Evolutionary conservation across 2,329 filamentous ascomycete species (phyloP).

Genomic region (Phaeosphaeriaceae sp.): DNA sequence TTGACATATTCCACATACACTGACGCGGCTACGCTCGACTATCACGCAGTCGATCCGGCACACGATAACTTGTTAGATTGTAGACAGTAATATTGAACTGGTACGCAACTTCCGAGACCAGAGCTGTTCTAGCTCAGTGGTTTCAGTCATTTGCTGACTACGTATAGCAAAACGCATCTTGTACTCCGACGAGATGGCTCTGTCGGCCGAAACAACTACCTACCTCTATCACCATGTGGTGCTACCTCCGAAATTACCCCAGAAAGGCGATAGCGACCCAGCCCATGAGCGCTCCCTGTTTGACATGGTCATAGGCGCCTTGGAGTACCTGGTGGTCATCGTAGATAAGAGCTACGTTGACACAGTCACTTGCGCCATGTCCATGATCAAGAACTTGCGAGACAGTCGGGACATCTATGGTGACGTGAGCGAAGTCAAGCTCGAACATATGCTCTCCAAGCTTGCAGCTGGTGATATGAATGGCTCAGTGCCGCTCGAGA

Average conservation of each 20-base stretch:
- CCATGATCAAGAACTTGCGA: background rate
- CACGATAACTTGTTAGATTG: no score
- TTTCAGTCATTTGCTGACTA: no score
- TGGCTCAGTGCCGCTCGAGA: constrained; percentile 46
- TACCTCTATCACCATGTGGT: constrained; percentile 57
- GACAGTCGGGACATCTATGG: constrained; percentile 9
- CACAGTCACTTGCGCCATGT: background rate
- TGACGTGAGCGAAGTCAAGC: constrained; percentile 16
- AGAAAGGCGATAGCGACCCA: constrained; percentile 30
- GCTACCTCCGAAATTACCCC: constrained; percentile 55
- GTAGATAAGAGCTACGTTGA: constrained; percentile 1
- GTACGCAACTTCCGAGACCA: no score
- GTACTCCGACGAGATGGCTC: background rate
- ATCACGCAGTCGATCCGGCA: no score
- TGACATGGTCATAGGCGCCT: constrained; percentile 1
- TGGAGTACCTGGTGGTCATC: no score
- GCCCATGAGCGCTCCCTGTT: constrained; percentile 7
- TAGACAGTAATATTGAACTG: no score
- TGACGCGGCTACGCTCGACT: no score
- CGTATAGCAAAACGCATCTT: no score
- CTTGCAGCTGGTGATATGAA: constrained; percentile 10
- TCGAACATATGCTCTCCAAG: constrained; percentile 22
- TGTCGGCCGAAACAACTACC: background rate
- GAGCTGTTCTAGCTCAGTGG: no score
- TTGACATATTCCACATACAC: no score